Evolutionary conservation across 805 yeast species (phyloP).

Genomic region (Komagataella ulmi): DNA sequence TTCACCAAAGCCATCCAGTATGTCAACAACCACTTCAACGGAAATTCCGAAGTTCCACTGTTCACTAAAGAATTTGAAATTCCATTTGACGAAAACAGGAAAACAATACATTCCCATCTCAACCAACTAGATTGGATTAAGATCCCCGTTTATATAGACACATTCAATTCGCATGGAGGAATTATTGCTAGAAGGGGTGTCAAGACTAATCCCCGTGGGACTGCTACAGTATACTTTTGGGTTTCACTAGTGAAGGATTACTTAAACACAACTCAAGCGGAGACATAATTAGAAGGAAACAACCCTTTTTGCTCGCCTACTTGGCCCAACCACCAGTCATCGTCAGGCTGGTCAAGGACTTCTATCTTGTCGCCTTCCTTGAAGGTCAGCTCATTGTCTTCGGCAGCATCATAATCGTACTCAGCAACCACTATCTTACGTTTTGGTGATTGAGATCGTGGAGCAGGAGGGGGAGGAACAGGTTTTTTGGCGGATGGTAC

Average conservation of each 20-base stretch:
- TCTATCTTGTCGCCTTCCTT: slow-evolving; percentile 71
- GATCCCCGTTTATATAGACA: slow-evolving; percentile 56
- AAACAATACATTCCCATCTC: slow-evolving; percentile 34
- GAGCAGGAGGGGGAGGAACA: slow-evolving; percentile 6
- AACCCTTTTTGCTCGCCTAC: slow-evolving; percentile 67
- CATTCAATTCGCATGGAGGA: slow-evolving; percentile 76
- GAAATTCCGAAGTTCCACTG: slow-evolving; percentile 2
- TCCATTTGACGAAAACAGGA: slow-evolving; percentile 11
- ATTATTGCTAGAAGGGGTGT: slow-evolving; percentile 70
- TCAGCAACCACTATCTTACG: slow-evolving; percentile 47
- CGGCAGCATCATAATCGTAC: slow-evolving; percentile 79
- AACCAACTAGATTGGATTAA: slow-evolving; percentile 65
- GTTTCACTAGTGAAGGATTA: slow-evolving; percentile 8
- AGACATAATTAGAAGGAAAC: slow-evolving; percentile 87
- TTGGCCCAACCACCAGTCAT: slow-evolving; percentile 95
- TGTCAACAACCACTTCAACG: neutral
- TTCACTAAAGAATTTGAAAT: slow-evolving; percentile 8
- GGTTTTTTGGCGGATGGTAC: slow-evolving; percentile 11
- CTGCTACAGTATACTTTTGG: slow-evolving; percentile 40
- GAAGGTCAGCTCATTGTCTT: slow-evolving; percentile 82
- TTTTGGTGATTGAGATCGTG: slow-evolving; percentile 10
- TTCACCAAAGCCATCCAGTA: neutral
- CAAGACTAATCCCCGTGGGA: slow-evolving; percentile 33
- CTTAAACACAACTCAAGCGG: slow-evolving; percentile 1
- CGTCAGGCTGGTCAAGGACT: slow-evolving; percentile 81